Evolutionary conservation across 1,284 basidiomycete genomes (phyloP), one percentile per base, ranked within the genome.

Genomic region (Microbotryum intermedium): DNA sequence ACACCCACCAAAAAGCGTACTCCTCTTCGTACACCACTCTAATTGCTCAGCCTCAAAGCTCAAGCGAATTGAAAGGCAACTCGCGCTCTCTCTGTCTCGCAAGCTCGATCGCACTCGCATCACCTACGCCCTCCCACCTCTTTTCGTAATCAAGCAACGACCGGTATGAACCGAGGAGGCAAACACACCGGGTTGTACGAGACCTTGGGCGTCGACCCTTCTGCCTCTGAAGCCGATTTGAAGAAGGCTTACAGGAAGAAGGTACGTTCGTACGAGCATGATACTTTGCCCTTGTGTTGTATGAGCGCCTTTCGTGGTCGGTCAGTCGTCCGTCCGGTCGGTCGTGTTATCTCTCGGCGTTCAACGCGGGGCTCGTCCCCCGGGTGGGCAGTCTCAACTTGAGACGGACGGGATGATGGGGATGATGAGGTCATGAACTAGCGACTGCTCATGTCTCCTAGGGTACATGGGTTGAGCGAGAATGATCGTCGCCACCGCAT

Each of bases 211-310:
- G 89, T 88, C 50, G 69, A 81, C 21, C 83, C 87, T 57, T 80
- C 81, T 69, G 90, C 87, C 52, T 85, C 84, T 50, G 89, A 91
- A 62, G 75, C 81, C 59, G 90, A 94, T 66, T 83, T 95, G 75
- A 69, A 69, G 64, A 68, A 68, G 54, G 68, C 68, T 13, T 68
- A 67, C 57, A 59, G 67, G 47, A 68, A 61, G 46, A 57, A 66
- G 58, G 65, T 66, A 21, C 23, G 59, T 47, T 16, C 21, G 26
- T 53, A 21, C 8, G 26, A 53, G 11, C 13, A 26, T 16, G 20
- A 51, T 28, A 28, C 6, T 21, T 7, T 30, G 20, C 2, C 51
- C 16, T 18, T 47, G 49, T 9, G 21, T 26, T 34, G 20, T 34
- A 25, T 18, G 21, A 34, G 10, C 29, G 39, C 23, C 29, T 46